These are phyloP conservation scores for Tolypocladium inflatum DNA, from an alignment of 2,329 filamentous ascomycete species.

Conservation along the genomic window DNA sequence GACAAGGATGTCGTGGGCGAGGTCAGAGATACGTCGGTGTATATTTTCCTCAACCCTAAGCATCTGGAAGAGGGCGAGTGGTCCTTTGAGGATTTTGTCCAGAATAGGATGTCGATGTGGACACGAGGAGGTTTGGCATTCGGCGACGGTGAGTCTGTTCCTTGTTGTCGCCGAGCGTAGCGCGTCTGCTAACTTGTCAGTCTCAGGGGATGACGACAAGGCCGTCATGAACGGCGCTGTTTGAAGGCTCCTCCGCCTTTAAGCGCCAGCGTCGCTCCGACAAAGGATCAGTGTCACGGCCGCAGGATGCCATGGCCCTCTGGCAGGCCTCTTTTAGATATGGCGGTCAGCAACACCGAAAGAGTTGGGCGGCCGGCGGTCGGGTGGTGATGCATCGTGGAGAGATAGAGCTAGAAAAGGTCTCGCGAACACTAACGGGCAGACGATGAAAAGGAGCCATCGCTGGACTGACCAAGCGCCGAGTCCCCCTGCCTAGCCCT, in stretches of 20 bases:
- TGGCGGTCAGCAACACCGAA: background rate
- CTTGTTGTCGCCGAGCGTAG: background rate
- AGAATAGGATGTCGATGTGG: conserved; percentile 56
- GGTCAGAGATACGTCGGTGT: conserved; percentile 48
- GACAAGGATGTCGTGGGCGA: conserved; percentile 27
- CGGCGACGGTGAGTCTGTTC: conserved; percentile 22
- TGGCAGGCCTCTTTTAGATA: background rate
- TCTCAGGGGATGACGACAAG: background rate
- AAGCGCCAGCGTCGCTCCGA: background rate
- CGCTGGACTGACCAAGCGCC: background rate
- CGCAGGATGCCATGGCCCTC: background rate
- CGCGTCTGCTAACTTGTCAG: background rate
- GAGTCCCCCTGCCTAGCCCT: too few species aligned
- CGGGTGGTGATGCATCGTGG: background rate
- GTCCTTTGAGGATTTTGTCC: conserved; percentile 78
- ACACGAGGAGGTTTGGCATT: conserved; percentile 39
- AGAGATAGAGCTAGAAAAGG: background rate
- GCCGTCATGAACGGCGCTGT: background rate
- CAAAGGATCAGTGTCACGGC: background rate
- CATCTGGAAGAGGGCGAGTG: conserved; percentile 66
- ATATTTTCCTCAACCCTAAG: conserved; percentile 47
- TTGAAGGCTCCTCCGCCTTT: background rate
- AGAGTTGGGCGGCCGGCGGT: background rate
- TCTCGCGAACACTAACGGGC: background rate
- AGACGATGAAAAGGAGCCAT: background rate